Evolutionary conservation across 2,329 filamentous ascomycete species (phyloP).

Genomic region (Dendrostoma leiphaemia): DNA sequence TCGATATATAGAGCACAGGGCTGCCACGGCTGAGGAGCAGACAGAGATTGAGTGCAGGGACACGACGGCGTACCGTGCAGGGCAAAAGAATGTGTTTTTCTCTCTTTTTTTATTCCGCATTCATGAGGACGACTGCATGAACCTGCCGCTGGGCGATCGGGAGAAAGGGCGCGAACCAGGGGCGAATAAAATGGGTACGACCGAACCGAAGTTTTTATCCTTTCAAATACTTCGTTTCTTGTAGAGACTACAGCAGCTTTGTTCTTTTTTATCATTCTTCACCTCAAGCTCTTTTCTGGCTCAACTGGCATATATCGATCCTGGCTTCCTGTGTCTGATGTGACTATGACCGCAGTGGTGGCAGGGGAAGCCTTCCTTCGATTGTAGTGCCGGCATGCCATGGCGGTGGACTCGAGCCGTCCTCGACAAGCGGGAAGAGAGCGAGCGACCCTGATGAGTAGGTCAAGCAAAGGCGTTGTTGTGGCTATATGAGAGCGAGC

Average conservation of each 20-base stretch:
- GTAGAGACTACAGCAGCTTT: conserved; percentile 1
- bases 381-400: too few species aligned
- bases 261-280: background rate
- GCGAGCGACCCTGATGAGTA: too few species aligned
- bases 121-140: conserved; percentile 5
- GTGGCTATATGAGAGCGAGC: too few species aligned
- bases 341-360: too few species aligned
- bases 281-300: too few species aligned
- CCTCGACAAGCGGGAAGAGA: too few species aligned
- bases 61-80: conserved; percentile 1
- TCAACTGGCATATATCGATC: too few species aligned
- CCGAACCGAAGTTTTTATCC: background rate
- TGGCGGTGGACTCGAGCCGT: too few species aligned
- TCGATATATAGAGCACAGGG: conserved; percentile 6
- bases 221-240: conserved; percentile 10
- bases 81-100: conserved; percentile 2
- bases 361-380: too few species aligned
- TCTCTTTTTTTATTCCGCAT: background rate
- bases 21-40: background rate
- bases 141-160: conserved; percentile 5
- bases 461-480: too few species aligned
- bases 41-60: conserved; percentile 1
- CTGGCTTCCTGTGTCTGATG: too few species aligned
- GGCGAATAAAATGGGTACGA: background rate
- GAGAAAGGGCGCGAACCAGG: background rate